Base-by-base conservation (phyloP, 306 rosid genomes). In the Ziziphus jujuba region DNA sequence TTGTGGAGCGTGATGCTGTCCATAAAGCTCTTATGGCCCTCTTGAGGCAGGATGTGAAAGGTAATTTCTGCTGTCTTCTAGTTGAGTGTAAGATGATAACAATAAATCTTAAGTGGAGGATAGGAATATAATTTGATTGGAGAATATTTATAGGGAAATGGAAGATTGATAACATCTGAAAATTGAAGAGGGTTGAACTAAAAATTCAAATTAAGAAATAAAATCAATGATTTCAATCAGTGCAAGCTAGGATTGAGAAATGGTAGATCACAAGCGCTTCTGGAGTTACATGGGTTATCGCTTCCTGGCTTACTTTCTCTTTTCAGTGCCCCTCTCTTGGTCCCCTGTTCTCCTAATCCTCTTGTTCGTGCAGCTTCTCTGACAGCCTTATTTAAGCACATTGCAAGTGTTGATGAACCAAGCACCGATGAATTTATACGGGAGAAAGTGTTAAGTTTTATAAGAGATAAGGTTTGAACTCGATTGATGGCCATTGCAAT, bases 1-100 rank as follows among this genome's bases (percentile, higher is more conserved):
- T 93, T 66, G 96, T 93, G 87, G 99, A 88, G 87, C 97, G 99
- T 34, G 99, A 93, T 78, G 97, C 97, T 11, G 99, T 90, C 54
- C 95, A 90, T 67, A 93, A 90, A 81, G 96, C 99, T 76, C 95
- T 93, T 15, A 80, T 93, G 99, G 89, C 99, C 23, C 86, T 93
- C 61, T 77, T 93, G 85, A 86, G 95, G 80, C 97, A 93, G 82
- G 96, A 93, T 77, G 96, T 90, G 65, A 93, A 88, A 88, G 97
- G 99, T 93, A 84, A 66, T 66, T 64, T 28, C 40, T 64, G 31
- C 19, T 58, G 35, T 72, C 20, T 63, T 59, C 20, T 19, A 45
- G 38, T 48, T 7, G 15, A 13, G 24, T 50, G 23, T 20, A 50
- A 17, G 24, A 40, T 20, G 19, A 16, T 20, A 16, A 19, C 17